Percentiles rank a stretch among this genome's conserved stretches.
phyloP scores from a whole-genome alignment of 148 eudicot species.

The Euryodendron excelsum region DNA sequence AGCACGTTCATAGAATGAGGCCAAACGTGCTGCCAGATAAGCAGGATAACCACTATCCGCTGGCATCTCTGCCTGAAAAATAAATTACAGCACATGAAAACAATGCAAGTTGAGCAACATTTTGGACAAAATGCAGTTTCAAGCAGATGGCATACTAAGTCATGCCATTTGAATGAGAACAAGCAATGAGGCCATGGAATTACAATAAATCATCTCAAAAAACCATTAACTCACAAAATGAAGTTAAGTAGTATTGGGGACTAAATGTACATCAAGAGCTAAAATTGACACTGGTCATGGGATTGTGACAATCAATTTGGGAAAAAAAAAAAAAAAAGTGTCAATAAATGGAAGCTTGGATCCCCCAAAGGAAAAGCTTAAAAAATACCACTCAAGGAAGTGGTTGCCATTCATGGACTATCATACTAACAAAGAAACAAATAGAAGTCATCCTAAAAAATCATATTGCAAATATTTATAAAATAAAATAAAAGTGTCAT shows the following conservation, averaged over 20 bases:
- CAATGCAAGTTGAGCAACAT: not conserved
- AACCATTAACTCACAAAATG: not conserved
- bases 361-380: not conserved
- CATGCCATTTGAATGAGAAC: not conserved
- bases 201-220: not conserved
- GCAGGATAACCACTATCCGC: slow-evolving; percentile 99
- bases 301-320: too few relatives aligned
- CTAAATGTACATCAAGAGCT: not conserved
- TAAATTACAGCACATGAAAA: not conserved
- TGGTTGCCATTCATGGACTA: not conserved
- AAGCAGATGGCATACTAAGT: not conserved
- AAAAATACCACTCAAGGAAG: not conserved
- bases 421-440: not conserved
- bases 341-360: not conserved
- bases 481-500: too few relatives aligned
- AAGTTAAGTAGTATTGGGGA: not conserved
- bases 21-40: slow-evolving; percentile 97
- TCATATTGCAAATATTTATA: too few relatives aligned
- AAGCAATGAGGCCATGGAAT: not conserved
- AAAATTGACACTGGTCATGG: not conserved
- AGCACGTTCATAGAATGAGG: slow-evolving; percentile 98
- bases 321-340: not conserved
- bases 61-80: slow-evolving; percentile 94
- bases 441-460: not conserved
- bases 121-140: slow-evolving; percentile 5